phyloP scores from a whole-genome alignment of 345 rosid genomes.

The Gossypium australe region DNA sequence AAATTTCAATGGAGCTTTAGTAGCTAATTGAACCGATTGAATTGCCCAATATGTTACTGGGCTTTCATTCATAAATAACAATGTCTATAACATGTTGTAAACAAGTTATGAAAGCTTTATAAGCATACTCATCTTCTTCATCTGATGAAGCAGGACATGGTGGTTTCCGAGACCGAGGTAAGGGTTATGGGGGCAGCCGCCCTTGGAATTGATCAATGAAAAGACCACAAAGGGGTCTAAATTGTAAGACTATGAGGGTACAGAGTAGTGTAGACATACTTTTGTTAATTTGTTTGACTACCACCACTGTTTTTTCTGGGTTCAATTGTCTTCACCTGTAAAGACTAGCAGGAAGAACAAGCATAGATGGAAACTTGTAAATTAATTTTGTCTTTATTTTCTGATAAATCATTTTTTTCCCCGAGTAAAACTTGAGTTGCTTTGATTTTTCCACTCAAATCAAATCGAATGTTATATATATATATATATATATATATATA shows the following conservation, averaged over 20 bases:
- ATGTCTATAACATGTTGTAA: background rate
- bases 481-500: background rate
- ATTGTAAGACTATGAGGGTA: constrained; percentile 12
- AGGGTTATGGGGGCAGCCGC: constrained; percentile 43
- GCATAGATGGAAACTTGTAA: background rate
- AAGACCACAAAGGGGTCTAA: background rate
- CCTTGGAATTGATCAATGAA: constrained; percentile 28
- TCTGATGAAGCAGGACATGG: constrained; percentile 31
- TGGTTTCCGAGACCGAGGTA: constrained; percentile 52
- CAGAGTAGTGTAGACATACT: constrained; percentile 2
- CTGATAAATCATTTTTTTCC: background rate
- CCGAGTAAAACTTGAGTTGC: background rate
- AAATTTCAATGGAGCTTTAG: background rate
- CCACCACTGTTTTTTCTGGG: background rate
- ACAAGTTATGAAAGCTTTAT: background rate
- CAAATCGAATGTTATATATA: background rate
- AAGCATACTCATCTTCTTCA: background rate
- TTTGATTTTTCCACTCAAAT: background rate
- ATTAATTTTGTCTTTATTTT: background rate
- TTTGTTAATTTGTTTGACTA: background rate
- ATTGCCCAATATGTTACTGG: background rate
- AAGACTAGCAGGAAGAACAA: constrained; percentile 1
- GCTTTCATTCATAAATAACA: background rate
- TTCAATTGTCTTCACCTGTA: background rate
- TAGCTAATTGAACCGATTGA: background rate